phyloP scores from a whole-genome alignment of 306 rosid species.

The Castanopsis chinensis region DNA sequence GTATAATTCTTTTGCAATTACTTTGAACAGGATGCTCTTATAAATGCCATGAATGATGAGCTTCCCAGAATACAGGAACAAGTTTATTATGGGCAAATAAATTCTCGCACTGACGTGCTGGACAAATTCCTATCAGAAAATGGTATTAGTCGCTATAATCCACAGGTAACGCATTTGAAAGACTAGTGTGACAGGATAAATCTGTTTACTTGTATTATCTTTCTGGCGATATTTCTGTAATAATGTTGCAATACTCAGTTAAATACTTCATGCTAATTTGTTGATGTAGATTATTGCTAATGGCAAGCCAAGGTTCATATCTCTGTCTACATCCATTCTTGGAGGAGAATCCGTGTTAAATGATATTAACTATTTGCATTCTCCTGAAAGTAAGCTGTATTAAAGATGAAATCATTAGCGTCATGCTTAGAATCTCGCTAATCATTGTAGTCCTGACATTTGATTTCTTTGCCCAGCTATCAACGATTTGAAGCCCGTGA shows the following conservation, averaged over 20 bases:
- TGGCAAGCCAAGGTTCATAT: conserved; percentile 68
- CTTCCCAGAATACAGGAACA: conserved; percentile 91
- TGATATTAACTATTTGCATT: conserved; percentile 65
- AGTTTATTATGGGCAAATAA: conserved; percentile 91
- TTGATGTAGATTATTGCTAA: conserved; percentile 71
- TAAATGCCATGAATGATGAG: conserved; percentile 88
- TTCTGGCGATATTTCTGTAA: conserved; percentile 5
- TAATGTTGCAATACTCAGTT: conserved; percentile 8
- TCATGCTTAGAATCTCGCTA: conserved; percentile 11
- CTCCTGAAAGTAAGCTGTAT: conserved; percentile 76
- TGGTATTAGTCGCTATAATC: conserved; percentile 91
- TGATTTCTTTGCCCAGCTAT: conserved; percentile 53
- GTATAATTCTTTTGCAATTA: conserved; percentile 24
- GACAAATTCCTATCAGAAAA: conserved; percentile 74
- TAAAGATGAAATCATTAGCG: conserved; percentile 22
- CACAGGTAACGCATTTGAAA: conserved; percentile 54
- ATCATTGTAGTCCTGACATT: conserved; percentile 26
- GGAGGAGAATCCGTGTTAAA: conserved; percentile 61
- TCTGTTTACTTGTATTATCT: not conserved
- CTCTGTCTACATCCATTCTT: conserved; percentile 49
- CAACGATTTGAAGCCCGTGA: conserved; percentile 90
- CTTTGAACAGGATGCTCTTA: conserved; percentile 69
- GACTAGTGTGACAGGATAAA: not conserved
- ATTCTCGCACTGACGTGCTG: conserved; percentile 80
- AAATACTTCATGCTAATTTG: conserved; percentile 5